These are phyloP conservation scores for Hansenula sp. DNA, from an alignment of 1,139 yeast genomes.

Conservation along the genomic window DNA sequence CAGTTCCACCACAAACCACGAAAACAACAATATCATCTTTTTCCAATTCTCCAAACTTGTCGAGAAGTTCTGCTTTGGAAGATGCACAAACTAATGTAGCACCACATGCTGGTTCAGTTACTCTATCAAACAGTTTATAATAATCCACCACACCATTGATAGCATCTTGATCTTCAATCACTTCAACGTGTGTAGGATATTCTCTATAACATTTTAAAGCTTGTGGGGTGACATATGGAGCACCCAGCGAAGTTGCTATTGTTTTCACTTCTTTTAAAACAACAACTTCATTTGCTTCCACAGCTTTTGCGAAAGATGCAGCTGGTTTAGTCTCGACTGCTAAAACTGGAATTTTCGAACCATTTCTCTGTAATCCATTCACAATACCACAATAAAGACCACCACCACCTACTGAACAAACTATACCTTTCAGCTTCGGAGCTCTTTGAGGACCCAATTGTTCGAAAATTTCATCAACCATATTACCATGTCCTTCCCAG, in stretches of 20 bases:
- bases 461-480: conserved; percentile 48
- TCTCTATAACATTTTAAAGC: neutral
- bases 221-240: conserved; percentile 35
- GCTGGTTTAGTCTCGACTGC: conserved; percentile 57
- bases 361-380: conserved; percentile 41
- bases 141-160: neutral
- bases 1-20: neutral
- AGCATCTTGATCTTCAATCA: neutral
- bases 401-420: conserved; percentile 68
- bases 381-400: conserved; percentile 60
- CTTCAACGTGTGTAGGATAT: neutral
- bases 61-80: neutral
- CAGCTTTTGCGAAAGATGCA: conserved; percentile 44
- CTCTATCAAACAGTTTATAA: neutral
- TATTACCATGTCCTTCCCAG: conserved; percentile 61
- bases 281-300: conserved; percentile 36
- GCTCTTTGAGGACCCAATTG: conserved; percentile 30
- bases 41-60: neutral
- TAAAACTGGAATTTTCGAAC: conserved; percentile 37
- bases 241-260: conserved; percentile 54
- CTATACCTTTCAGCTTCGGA: conserved; percentile 45
- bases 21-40: neutral
- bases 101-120: neutral
- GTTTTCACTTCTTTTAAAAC: conserved; percentile 41
- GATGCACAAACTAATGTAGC: neutral